Evolutionary conservation across 495 filamentous ascomycete species (phyloP).

Genomic region (Tuber microsphaerosporum): DNA sequence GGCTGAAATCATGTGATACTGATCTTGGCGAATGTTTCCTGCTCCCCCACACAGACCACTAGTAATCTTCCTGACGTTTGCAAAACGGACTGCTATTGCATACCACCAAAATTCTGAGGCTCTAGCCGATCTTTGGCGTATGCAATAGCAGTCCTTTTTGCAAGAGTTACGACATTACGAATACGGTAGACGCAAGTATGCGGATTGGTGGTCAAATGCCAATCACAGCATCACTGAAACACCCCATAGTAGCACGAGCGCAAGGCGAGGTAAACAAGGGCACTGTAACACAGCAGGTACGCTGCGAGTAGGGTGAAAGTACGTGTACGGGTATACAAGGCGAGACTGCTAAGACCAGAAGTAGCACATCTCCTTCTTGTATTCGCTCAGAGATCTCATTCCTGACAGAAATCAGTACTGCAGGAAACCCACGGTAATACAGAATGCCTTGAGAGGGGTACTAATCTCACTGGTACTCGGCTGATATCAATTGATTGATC

Average conservation of each 20-base stretch:
- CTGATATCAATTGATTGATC: not conserved
- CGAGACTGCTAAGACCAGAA: not conserved
- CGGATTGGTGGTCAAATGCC: not conserved
- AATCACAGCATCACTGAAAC: not conserved
- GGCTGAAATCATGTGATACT: not conserved
- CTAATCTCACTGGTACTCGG: not conserved
- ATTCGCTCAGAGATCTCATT: not conserved
- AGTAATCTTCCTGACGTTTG: not conserved
- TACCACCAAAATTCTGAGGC: not conserved
- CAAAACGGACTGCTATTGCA: not conserved
- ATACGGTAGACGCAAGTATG: not conserved
- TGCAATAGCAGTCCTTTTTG: not conserved
- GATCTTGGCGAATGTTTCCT: not conserved
- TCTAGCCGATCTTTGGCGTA: not conserved
- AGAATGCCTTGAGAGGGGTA: not conserved
- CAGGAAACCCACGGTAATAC: not conserved
- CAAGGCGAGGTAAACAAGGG: not conserved
- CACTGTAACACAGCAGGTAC: not conserved
- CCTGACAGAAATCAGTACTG: not conserved
- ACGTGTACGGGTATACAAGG: not conserved
- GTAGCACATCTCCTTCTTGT: not conserved
- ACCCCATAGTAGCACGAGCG: not conserved
- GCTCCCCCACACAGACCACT: not conserved
- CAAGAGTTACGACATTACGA: not conserved
- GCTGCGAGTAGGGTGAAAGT: constrained; percentile 1